Percentiles rank a stretch among this genome's conserved stretches.
Conservation (phyloP, 1,139 yeast species). For the Yueomyces sp. region DNA sequence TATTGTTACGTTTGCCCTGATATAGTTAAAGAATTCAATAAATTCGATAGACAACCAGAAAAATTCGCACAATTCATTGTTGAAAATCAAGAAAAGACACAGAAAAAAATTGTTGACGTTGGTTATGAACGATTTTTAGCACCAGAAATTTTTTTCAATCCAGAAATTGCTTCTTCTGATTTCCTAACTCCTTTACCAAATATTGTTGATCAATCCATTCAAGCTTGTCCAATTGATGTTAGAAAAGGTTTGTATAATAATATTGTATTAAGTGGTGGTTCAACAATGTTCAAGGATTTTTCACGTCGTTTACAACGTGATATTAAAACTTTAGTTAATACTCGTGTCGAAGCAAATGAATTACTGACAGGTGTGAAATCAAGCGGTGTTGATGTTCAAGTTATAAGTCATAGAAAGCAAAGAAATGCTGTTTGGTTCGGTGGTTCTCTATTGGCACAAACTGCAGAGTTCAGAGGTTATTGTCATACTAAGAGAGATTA, state of each 20-base stretch:
- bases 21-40: constrained; percentile 89
- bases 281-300: constrained; percentile 96
- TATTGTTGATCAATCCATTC: constrained; percentile 90
- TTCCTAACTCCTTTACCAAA: constrained; percentile 91
- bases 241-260: constrained; percentile 92
- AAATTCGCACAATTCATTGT: constrained; percentile 89
- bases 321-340: constrained; percentile 73
- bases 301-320: constrained; percentile 97
- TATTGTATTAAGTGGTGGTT: constrained; percentile 91
- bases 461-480: constrained; percentile 90
- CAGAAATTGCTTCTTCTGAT: constrained; percentile 92
- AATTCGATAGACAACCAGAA: constrained; percentile 88
- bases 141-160: constrained; percentile 96
- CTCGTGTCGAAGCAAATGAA: constrained; percentile 77
- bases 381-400: constrained; percentile 94
- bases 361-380: constrained; percentile 69
- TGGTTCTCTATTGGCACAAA: constrained; percentile 91
- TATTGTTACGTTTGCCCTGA: constrained; percentile 97
- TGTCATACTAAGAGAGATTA: constrained; percentile 96
- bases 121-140: constrained; percentile 97
- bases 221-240: constrained; percentile 93
- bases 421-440: constrained; percentile 99
- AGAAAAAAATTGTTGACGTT: constrained; percentile 63
- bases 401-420: constrained; percentile 93
- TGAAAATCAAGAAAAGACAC: constrained; percentile 64